phyloP scores from a whole-genome alignment of 306 rosid genomes.

The Prunus padus region DNA sequence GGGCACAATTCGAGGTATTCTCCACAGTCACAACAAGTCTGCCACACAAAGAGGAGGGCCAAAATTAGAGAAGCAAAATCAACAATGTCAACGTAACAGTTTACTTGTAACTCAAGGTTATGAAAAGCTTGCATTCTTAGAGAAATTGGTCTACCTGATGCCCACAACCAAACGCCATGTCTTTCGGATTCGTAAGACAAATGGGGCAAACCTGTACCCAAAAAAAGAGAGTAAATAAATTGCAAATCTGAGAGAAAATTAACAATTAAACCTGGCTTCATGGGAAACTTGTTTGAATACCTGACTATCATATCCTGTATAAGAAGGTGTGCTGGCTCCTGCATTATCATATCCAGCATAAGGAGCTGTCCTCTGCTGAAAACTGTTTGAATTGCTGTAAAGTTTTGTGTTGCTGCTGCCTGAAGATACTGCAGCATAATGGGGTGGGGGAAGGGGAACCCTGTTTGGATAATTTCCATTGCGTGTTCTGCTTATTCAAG shows the following conservation, averaged over 20 bases:
- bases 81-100: too few species aligned
- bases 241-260: neutral
- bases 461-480: constrained; percentile 53
- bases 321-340: constrained; percentile 41
- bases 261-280: neutral
- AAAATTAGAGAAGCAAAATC: constrained; percentile 2
- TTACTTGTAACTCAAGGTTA: neutral
- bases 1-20: constrained; percentile 68
- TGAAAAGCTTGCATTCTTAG: constrained; percentile 8
- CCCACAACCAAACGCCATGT: constrained; percentile 90
- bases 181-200: constrained; percentile 62
- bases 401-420: constrained; percentile 20
- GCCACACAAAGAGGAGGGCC: constrained; percentile 9
- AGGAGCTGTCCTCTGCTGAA: constrained; percentile 37
- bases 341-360: constrained; percentile 19
- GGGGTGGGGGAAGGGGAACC: constrained; percentile 76
- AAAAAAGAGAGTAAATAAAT: neutral
- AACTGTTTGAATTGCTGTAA: constrained; percentile 30
- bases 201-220: constrained; percentile 67
- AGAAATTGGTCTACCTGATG: constrained; percentile 66
- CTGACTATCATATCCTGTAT: constrained; percentile 59
- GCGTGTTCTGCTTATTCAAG: constrained; percentile 37
- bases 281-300: constrained; percentile 35
- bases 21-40: constrained; percentile 89
- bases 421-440: constrained; percentile 39